Percentiles rank a stretch among this genome's conserved stretches.
Conservation (phyloP, 371 early-diverging fungal genomes). For the Capniomyces stellatus region DNA sequence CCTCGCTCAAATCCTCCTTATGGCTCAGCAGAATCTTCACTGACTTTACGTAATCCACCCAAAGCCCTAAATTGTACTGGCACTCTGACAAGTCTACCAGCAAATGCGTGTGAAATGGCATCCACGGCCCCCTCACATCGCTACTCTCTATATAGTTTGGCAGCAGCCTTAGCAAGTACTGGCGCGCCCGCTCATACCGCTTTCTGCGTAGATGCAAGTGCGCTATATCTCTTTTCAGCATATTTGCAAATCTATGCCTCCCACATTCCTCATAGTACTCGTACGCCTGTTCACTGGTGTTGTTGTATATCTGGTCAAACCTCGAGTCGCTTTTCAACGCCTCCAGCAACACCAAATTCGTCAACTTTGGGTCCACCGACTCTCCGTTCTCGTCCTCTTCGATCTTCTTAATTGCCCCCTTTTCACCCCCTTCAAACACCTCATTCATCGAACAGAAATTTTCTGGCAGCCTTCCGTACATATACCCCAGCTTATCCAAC, state of each 20-base stretch:
- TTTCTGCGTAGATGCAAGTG: slow-evolving; percentile 14
- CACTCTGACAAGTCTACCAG: slow-evolving; percentile 2
- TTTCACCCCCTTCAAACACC: background rate
- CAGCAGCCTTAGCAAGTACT: slow-evolving; percentile 11
- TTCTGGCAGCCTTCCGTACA: background rate
- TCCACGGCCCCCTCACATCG: background rate
- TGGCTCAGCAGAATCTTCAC: background rate
- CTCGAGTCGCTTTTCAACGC: background rate
- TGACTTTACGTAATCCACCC: background rate
- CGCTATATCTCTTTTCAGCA: slow-evolving; percentile 20
- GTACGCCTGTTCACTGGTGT: slow-evolving; percentile 23
- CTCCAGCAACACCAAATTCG: background rate
- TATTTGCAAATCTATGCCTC: slow-evolving; percentile 15
- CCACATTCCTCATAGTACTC: slow-evolving; percentile 23
- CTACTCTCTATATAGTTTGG: background rate
- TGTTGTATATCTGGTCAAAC: slow-evolving; percentile 5
- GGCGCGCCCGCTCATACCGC: slow-evolving; percentile 14
- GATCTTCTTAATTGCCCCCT: background rate
- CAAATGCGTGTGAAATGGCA: slow-evolving; percentile 1
- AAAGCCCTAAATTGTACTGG: background rate
- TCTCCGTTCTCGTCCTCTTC: background rate
- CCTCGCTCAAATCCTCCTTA: background rate
- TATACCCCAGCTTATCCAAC: slow-evolving; percentile 9
- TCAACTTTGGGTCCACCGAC: background rate
- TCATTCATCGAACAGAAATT: background rate